phyloP scores from a whole-genome alignment of 352 stramenopile species.

The Pythium chondricola region DNA sequence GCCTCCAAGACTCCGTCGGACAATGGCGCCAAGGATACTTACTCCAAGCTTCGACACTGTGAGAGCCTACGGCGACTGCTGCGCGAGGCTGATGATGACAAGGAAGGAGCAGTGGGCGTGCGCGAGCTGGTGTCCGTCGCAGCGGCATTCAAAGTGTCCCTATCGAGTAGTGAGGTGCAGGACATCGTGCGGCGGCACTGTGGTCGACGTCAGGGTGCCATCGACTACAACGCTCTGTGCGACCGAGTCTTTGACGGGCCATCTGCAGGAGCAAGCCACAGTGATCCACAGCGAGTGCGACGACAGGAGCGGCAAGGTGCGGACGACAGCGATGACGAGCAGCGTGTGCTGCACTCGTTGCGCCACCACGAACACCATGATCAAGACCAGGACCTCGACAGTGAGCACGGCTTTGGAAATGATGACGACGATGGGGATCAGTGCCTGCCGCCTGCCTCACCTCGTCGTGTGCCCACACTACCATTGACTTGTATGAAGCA shows the following conservation, averaged over 20 bases:
- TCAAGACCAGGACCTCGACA: background rate
- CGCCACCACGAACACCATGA: background rate
- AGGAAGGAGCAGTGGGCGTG: background rate
- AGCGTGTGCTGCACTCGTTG: background rate
- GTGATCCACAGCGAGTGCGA: background rate
- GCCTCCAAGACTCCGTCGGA: background rate
- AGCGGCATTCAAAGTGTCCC: conserved; percentile 5
- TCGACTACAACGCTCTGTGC: conserved; percentile 18
- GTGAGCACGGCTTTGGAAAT: background rate
- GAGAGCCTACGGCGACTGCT: conserved; percentile 1
- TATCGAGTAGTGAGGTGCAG: conserved; percentile 5
- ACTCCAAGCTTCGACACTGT: conserved; percentile 4
- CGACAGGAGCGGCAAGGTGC: background rate
- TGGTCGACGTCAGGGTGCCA: background rate
- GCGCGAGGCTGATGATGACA: background rate
- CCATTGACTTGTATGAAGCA: background rate
- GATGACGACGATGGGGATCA: background rate
- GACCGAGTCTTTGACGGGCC: conserved; percentile 16
- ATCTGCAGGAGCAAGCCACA: background rate
- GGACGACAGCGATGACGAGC: background rate
- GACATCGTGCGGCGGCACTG: background rate
- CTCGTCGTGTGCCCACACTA: background rate
- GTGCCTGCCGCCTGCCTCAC: background rate
- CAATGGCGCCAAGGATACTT: background rate
- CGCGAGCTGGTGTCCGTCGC: conserved; percentile 1